A percentile compares a stretch with the other conserved stretches of the same genome.
phyloP scores from a whole-genome alignment of 371 early-diverging fungal genomes.

The Zychaea mexicana region DNA sequence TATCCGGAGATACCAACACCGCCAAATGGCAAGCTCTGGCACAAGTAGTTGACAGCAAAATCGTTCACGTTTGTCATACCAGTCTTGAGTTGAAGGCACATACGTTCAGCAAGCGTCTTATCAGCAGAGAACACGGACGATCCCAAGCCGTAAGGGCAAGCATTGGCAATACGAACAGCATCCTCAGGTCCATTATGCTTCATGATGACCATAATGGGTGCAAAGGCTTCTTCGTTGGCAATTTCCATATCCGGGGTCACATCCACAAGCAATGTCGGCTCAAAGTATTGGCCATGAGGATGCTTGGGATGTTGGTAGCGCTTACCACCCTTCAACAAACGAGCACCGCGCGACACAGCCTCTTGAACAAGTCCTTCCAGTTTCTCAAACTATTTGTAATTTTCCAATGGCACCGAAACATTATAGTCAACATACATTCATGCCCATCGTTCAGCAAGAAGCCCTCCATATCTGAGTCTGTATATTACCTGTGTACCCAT shows the following conservation, averaged over 20 bases:
- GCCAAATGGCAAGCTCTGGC: conserved; percentile 84
- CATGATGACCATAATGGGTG: conserved; percentile 84
- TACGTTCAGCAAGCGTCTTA: conserved; percentile 59
- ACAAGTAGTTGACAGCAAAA: conserved; percentile 85
- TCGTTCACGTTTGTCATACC: conserved; percentile 91
- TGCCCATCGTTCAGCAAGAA: too few relatives aligned
- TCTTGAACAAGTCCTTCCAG: conserved; percentile 58
- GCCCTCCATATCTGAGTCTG: too few relatives aligned
- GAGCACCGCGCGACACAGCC: conserved; percentile 79
- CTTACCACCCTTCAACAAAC: conserved; percentile 71
- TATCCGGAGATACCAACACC: conserved; percentile 83
- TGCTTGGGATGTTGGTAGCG: conserved; percentile 67
- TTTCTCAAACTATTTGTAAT: conserved; percentile 41
- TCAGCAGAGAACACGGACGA: conserved; percentile 79
- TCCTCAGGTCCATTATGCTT: conserved; percentile 73
- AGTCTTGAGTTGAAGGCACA: conserved; percentile 65
- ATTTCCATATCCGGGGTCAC: conserved; percentile 78
- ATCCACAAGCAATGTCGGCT: conserved; percentile 79
- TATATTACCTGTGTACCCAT: conserved; percentile 60
- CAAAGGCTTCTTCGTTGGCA: conserved; percentile 79
- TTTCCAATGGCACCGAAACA: not conserved
- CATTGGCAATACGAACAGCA: conserved; percentile 74
- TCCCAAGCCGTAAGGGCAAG: conserved; percentile 79
- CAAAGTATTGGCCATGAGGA: conserved; percentile 77
- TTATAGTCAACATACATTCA: too few relatives aligned